A percentile compares a stretch with the other conserved stretches of the same genome.
phyloP scores from a whole-genome alignment of 352 stramenopile species.

The Aphanomyces stellatus region DNA sequence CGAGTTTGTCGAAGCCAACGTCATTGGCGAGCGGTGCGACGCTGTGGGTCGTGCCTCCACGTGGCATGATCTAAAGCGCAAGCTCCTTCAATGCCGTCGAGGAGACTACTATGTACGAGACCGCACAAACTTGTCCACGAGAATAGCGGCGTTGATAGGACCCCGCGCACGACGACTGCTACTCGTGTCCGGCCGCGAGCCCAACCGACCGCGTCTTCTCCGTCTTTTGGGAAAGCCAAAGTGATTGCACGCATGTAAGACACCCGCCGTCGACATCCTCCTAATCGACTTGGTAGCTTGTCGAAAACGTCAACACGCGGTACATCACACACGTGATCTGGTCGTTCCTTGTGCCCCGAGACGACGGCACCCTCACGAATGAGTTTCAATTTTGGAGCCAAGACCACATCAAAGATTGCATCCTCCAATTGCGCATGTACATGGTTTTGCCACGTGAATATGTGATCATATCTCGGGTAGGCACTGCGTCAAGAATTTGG shows the following conservation, averaged over 20 bases:
- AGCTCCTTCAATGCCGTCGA: not conserved
- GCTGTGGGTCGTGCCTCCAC: not conserved
- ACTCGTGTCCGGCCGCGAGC: not conserved
- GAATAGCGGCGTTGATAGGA: not conserved
- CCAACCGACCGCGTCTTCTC: not conserved
- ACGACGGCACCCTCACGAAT: not conserved
- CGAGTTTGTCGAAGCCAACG: not conserved
- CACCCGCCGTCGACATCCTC: not conserved
- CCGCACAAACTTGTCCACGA: not conserved
- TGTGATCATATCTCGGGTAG: not conserved
- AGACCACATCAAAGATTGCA: not conserved
- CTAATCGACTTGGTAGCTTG: not conserved
- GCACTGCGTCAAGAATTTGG: conserved; percentile 2
- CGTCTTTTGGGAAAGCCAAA: conserved; percentile 5
- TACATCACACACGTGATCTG: conserved; percentile 1
- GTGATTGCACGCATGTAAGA: not conserved
- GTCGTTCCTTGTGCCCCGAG: not conserved
- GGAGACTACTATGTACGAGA: not conserved
- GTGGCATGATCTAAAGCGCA: not conserved
- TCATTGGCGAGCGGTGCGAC: not conserved
- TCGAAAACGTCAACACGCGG: not conserved
- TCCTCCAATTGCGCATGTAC: conserved; percentile 4
- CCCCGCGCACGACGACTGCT: not conserved
- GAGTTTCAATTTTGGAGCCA: conserved; percentile 3
- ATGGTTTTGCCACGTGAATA: not conserved